Base-by-base conservation (phyloP, 257 asterid species). In the Vinca minor region DNA sequence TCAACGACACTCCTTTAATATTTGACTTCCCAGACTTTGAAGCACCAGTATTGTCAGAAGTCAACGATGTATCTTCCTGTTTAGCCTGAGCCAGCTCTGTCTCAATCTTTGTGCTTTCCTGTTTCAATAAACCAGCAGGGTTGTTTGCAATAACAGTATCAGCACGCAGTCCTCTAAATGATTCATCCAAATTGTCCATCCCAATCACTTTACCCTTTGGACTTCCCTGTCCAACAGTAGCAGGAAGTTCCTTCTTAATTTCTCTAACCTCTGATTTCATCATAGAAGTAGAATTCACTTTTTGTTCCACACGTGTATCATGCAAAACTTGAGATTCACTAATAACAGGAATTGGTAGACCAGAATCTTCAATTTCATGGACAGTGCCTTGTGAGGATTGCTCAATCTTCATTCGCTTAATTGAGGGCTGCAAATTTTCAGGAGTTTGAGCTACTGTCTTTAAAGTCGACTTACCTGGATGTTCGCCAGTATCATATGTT, bases 1-100 rank as follows among this genome's bases (percentile, higher is more conserved):
- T 89, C 91, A 93, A 73, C 21, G 99, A 93, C 31, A 93, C 99
- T 58, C 92, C 99, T 68, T 85, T 84, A 69, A 89, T 86, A 73
- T 84, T 89, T 65, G 95, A 86, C 84, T 93, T 93, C 82, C 96
- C 97, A 66, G 95, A 84, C 82, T 86, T 93, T 39, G 96, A 78
- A 60, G 72, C 79, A 71, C 67, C 67, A 7, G 81, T 66, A 69
- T 59, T 76, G 65, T 87, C 97, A 8, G 78, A 34, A 78, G 91
- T 82, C 64, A 78, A 52, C 34, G 78, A 59, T 10, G 69, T 63
- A 66, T 42, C 78, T 73, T 85, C 96, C 75, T 64, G 72, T 72
- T 78, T 87, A 77, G 81, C 67, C 64, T 73, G 83, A 69, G 42
- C 83, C 68, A 69, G 66, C 66, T 92, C 94, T 65, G 79, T 82